Base-by-base conservation (phyloP, 2,329 filamentous ascomycete genomes). In the Metarhizium brunneum region DNA sequence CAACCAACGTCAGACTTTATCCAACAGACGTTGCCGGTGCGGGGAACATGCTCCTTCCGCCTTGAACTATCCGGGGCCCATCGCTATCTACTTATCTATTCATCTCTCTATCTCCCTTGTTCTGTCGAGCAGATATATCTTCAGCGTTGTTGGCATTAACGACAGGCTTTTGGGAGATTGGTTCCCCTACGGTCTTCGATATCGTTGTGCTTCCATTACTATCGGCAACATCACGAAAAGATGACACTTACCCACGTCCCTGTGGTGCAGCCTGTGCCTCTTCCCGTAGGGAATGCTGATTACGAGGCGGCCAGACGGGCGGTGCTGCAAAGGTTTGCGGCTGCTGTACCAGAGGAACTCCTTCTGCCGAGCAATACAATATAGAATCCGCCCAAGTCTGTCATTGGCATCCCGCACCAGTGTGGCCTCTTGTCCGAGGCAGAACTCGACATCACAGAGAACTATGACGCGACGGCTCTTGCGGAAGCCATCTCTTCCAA, bases 401-500 rank as follows among this genome's bases (percentile, higher is more conserved):
- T 73, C 40, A 66, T 68, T 1, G 54, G 55, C 8, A 58, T 76
- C 5, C 73, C 74, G 11, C 50, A 62, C 29, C 54, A 66, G 52
- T 75, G 73, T 52, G 76, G 76, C 1, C 63, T 82, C 7, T 62
- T 81, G 6, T 70, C 73, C 0, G 50, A 67, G 0, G 57, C 66
- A n/a, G 78, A 81, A 60, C 58, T 80, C 3, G 65, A 69, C 8
- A 77, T 81, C 43, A 81, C 79, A 0, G 73, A 76, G 40, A 65
- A 68, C 14, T 72, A 74, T 51, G 74, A 78, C 59, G 74, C 71
- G 0, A 65, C 68, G 5, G 68, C 62, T 1, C 68, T 80, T 3
- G 70, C 72, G 0, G 65, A 64, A 36, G 71, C 69, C 11, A 71
- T 78, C 8, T 68, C 69, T 0, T 57, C 58, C 2, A 62, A 61